Evolutionary conservation across 805 yeast genomes (phyloP).

Genomic region (Sugiyamaella marilandica): DNA sequence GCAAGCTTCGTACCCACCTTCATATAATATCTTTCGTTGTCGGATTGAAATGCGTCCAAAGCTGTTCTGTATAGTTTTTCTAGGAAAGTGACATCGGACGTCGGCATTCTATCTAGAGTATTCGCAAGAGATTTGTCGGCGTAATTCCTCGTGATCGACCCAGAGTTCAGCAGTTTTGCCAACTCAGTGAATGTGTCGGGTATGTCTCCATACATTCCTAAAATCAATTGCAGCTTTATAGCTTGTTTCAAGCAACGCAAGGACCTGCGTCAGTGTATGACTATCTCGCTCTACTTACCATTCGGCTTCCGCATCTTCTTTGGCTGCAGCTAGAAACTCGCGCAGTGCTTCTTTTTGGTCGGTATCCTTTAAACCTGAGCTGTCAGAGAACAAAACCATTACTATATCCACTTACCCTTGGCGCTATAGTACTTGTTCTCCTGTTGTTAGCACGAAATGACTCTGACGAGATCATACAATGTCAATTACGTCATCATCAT

Average conservation of each 20-base stretch:
- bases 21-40: slow-evolving; percentile 28
- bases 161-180: slow-evolving; percentile 16
- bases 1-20: slow-evolving; percentile 32
- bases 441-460: slow-evolving; percentile 5
- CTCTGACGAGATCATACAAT: slow-evolving; percentile 12
- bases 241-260: slow-evolving; percentile 34
- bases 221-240: slow-evolving; percentile 30
- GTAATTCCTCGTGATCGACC: slow-evolving; percentile 29
- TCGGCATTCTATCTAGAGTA: slow-evolving; percentile 27
- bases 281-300: slow-evolving; percentile 13
- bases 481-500: slow-evolving; percentile 14
- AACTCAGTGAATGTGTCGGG: slow-evolving; percentile 23
- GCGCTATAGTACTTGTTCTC: slow-evolving; percentile 38
- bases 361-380: slow-evolving; percentile 29
- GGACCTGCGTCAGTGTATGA: slow-evolving; percentile 22
- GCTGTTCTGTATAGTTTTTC: slow-evolving; percentile 27
- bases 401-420: slow-evolving; percentile 22
- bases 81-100: slow-evolving; percentile 21
- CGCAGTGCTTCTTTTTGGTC: slow-evolving; percentile 32
- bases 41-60: slow-evolving; percentile 23
- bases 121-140: slow-evolving; percentile 34
- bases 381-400: neutral
- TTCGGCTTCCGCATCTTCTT: slow-evolving; percentile 22
- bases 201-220: slow-evolving; percentile 20
- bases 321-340: slow-evolving; percentile 28